Base-by-base conservation (phyloP, 441 rosid species). In the Populus hybrid region DNA sequence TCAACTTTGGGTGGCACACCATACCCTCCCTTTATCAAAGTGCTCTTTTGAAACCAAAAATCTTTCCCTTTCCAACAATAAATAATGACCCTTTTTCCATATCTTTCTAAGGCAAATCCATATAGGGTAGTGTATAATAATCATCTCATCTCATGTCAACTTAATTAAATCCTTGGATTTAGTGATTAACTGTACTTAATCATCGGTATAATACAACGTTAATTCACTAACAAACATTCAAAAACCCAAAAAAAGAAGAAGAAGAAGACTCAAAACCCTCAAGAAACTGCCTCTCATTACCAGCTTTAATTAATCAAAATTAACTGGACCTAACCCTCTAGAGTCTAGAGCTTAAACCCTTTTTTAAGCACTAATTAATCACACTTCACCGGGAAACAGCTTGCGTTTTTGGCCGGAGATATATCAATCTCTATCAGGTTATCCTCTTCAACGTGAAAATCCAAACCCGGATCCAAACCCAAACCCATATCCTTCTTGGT, bases 371-470 rank as follows among this genome's bases (percentile, higher is more conserved):
- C 35, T 14, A 7, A 16, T 16, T 75, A 50, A 72, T 66, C 75
- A 28, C 57, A 40, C 12, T 32, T 32, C 26, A 67, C 30, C 74
- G 57, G 40, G n/a, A 66, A 75, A 38, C 64, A 36, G 6, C 28
- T 8, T 76, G 2, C 75, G 36, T 26, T 38, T 50, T 70, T 75
- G 6, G 42, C 32, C 50, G 84, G 85, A 82, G 81, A 88, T 75
- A 89, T 69, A 67, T 91, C 88, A 74, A 95, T 95, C 87, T 93
- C 94, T 23, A 89, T 89, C 83, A 88, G 68, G 76, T 86, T 92
- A 4, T 92, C 97, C 76, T 94, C 98, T 66, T 90, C 94, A 18
- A 82, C 84, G 38, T 83, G 84, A 79, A 88, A 88, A 70, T 83
- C 92, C 70, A 79, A 1, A 40, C 80, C 85, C 80, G 69, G 18